Evolutionary conservation across 371 early-diverging fungal genomes (phyloP).

Genomic region (Mucor racemosus): DNA sequence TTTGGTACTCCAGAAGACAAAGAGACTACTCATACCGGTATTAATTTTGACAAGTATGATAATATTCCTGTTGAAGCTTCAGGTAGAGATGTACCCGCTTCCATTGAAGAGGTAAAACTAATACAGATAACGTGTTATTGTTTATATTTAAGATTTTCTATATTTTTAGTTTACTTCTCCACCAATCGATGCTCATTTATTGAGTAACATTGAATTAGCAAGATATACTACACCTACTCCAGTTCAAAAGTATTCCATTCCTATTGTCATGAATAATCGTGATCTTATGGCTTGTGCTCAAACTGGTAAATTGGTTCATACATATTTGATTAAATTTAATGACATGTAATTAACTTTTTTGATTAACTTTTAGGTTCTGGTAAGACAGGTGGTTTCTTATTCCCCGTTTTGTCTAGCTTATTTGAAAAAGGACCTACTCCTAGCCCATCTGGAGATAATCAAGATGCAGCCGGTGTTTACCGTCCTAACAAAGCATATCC

Average conservation of each 20-base stretch:
- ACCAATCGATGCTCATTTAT: conserved; percentile 86
- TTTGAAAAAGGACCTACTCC: conserved; percentile 89
- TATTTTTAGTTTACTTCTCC: conserved; percentile 55
- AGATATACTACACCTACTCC: conserved; percentile 95
- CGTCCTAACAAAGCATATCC: conserved; percentile 88
- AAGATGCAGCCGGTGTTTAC: conserved; percentile 60
- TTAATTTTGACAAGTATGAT: conserved; percentile 96
- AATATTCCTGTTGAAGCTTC: conserved; percentile 96
- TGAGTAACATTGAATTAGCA: conserved; percentile 91
- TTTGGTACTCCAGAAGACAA: conserved; percentile 74
- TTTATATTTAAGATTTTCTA: conserved; percentile 3
- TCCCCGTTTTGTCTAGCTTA: conserved; percentile 87
- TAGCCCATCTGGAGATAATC: conserved; percentile 56
- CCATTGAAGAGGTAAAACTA: conserved; percentile 49
- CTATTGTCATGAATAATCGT: conserved; percentile 80
- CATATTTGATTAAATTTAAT: too few relatives aligned
- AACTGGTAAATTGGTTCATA: conserved; percentile 60
- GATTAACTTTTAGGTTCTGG: conserved; percentile 72
- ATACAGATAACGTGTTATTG: conserved; percentile 30
- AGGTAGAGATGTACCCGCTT: conserved; percentile 79
- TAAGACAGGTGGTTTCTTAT: conserved; percentile 90
- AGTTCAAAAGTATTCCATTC: conserved; percentile 92
- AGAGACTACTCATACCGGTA: conserved; percentile 81
- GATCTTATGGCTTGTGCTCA: conserved; percentile 92
- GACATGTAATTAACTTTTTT: background rate